phyloP scores from a whole-genome alignment of 208 protist genomes.

The Crithidia thermophila region DNA sequence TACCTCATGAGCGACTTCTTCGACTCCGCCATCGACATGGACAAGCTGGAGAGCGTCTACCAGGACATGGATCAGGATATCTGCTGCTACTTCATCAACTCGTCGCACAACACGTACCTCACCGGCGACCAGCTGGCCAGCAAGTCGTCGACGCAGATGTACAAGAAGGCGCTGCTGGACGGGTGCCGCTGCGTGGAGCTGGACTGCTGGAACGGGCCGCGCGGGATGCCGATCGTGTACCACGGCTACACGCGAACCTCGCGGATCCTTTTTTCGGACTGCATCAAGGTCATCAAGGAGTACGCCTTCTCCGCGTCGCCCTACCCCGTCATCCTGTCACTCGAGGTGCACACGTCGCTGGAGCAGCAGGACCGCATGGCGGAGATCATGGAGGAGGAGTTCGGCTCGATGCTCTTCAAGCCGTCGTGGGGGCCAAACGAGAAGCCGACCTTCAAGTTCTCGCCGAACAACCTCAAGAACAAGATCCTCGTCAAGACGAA shows the following conservation, averaged over 20 bases:
- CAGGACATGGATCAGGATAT: slow-evolving; percentile 89
- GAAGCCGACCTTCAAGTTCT: slow-evolving; percentile 42
- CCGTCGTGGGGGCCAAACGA: slow-evolving; percentile 44
- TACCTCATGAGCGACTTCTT: slow-evolving; percentile 50
- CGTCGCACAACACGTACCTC: slow-evolving; percentile 97
- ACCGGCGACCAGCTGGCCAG: slow-evolving; percentile 92
- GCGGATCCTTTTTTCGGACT: slow-evolving; percentile 68
- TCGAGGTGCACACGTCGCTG: slow-evolving; percentile 74
- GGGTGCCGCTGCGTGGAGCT: slow-evolving; percentile 86
- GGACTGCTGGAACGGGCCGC: slow-evolving; percentile 81
- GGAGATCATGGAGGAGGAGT: slow-evolving; percentile 51
- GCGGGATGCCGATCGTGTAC: slow-evolving; percentile 78
- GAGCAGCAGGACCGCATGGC: slow-evolving; percentile 78
- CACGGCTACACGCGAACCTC: slow-evolving; percentile 84
- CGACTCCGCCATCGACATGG: slow-evolving; percentile 32
- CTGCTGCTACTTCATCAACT: slow-evolving; percentile 90
- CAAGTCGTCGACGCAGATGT: slow-evolving; percentile 59
- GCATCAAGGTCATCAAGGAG: slow-evolving; percentile 62
- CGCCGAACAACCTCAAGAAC: slow-evolving; percentile 53
- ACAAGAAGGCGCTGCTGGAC: slow-evolving; percentile 66
- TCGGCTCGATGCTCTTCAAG: slow-evolving; percentile 61
- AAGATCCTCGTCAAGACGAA: slow-evolving; percentile 75
- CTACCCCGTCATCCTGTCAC: slow-evolving; percentile 83
- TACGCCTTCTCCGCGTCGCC: slow-evolving; percentile 64
- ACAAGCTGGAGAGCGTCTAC: slow-evolving; percentile 48